These are phyloP conservation scores for Leishmania gerbilli DNA, from an alignment of 208 protist genomes.

Conservation along the genomic window DNA sequence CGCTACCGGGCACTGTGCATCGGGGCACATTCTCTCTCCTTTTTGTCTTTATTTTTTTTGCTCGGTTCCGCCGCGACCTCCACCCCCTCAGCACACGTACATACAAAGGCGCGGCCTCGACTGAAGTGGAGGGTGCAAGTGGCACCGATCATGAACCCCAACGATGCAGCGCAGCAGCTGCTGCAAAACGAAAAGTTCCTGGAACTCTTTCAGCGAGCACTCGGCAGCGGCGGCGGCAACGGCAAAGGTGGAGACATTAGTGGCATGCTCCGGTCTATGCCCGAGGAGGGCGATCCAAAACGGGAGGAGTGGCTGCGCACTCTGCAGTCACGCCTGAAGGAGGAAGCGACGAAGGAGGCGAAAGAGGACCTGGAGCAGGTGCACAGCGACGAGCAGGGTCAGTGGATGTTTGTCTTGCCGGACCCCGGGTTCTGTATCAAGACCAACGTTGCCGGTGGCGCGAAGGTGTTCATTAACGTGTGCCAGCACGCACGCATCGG, in stretches of 20 bases:
- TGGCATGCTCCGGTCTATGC: conserved; percentile 59
- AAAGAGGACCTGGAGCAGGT: conserved; percentile 82
- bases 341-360: conserved; percentile 54
- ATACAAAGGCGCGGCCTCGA: background rate
- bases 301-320: conserved; percentile 75
- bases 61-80: no score
- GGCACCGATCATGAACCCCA: conserved; percentile 20
- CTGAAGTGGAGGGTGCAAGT: background rate
- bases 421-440: conserved; percentile 89
- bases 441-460: conserved; percentile 54
- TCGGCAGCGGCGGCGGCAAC: conserved; percentile 35
- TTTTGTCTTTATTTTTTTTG: background rate
- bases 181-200: conserved; percentile 85
- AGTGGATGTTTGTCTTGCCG: conserved; percentile 89
- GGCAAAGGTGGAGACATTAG: conserved; percentile 4
- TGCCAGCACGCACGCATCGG: conserved; percentile 84
- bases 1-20: background rate
- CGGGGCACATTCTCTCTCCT: background rate
- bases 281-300: conserved; percentile 67
- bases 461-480: conserved; percentile 92
- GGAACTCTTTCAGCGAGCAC: conserved; percentile 71
- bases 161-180: conserved; percentile 53
- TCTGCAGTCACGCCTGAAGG: conserved; percentile 69
- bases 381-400: conserved; percentile 85
- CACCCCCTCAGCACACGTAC: background rate